Conservation (phyloP, 331 rosid species). For the Cydonia oblonga region DNA sequence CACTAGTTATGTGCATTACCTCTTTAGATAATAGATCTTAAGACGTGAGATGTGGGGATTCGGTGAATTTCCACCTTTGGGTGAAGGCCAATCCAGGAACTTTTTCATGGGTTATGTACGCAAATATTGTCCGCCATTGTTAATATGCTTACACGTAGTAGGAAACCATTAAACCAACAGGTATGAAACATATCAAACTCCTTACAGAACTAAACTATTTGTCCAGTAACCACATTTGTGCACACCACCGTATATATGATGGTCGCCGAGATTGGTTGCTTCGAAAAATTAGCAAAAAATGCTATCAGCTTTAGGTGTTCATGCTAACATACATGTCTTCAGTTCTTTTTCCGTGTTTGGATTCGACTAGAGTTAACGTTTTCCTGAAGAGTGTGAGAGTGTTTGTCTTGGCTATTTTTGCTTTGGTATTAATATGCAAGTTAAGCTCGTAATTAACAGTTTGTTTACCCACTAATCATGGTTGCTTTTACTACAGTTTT, state of each 20-base stretch:
- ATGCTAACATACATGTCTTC: neutral
- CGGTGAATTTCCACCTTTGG: conserved; percentile 22
- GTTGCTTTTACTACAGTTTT: neutral
- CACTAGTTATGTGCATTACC: no score
- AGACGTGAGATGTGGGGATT: conserved; percentile 26
- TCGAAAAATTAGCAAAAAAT: no score
- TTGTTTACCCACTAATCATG: neutral
- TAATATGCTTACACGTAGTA: neutral
- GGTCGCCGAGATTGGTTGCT: neutral
- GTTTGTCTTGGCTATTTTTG: neutral
- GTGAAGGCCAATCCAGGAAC: conserved; percentile 12
- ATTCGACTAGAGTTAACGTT: neutral
- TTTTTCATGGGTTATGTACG: conserved; percentile 7
- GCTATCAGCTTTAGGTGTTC: no score
- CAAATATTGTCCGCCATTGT: conserved; percentile 44
- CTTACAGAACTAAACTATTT: conserved; percentile 5
- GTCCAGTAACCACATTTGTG: conserved; percentile 19
- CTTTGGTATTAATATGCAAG: no score
- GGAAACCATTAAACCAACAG: conserved; percentile 18
- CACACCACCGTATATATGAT: conserved; percentile 3
- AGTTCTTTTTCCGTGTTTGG: neutral
- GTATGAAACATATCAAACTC: conserved; percentile 2
- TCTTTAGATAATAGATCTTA: conserved; percentile 1
- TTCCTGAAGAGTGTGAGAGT: neutral
- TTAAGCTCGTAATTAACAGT: neutral